A percentile compares a stretch with the other conserved stretches of the same genome.
Evolutionary conservation across 305 asterid species (phyloP).

Genomic region (Rubia peregrina): DNA sequence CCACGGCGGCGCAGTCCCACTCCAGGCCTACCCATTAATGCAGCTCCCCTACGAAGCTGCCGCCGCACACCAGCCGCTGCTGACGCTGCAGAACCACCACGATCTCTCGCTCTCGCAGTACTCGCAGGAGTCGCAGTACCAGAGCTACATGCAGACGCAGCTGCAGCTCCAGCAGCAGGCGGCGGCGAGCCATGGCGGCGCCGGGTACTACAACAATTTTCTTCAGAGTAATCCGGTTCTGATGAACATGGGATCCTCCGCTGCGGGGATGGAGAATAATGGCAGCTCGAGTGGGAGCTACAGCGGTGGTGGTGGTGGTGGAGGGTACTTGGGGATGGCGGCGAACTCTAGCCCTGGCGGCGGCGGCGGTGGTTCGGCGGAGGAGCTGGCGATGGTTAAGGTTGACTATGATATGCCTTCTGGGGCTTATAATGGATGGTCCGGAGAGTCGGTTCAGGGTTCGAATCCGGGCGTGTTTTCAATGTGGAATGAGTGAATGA

Average conservation of each 20-base stretch:
- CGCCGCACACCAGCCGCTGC: constrained; percentile 30
- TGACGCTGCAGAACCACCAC: constrained; percentile 52
- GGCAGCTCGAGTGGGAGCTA: constrained; percentile 42
- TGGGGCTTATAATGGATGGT: constrained; percentile 48
- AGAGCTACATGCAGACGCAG: constrained; percentile 47
- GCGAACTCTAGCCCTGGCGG: constrained; percentile 29
- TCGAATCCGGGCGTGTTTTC: constrained; percentile 47
- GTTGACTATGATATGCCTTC: constrained; percentile 59
- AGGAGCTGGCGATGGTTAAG: constrained; percentile 49
- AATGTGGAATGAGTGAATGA: constrained; percentile 77
- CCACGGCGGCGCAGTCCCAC: constrained; percentile 15
- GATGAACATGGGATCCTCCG: constrained; percentile 34
- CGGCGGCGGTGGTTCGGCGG: constrained; percentile 30
- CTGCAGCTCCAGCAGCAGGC: constrained; percentile 23
- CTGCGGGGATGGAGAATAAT: constrained; percentile 30
- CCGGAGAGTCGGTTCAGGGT: constrained; percentile 55
- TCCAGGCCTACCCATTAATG: constrained; percentile 45
- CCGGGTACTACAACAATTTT: constrained; percentile 34
- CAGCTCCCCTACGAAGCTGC: constrained; percentile 34
- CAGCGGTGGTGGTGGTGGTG: constrained; percentile 17
- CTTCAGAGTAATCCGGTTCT: constrained; percentile 42
- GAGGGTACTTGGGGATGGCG: constrained; percentile 42
- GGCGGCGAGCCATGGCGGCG: constrained; percentile 11
- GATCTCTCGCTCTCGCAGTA: constrained; percentile 37
- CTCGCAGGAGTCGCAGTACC: constrained; percentile 35